Percentiles rank a stretch among this genome's conserved stretches.
Evolutionary conservation across 768 basidiomycete species (phyloP).

Genomic region (Lentinula boryana): DNA sequence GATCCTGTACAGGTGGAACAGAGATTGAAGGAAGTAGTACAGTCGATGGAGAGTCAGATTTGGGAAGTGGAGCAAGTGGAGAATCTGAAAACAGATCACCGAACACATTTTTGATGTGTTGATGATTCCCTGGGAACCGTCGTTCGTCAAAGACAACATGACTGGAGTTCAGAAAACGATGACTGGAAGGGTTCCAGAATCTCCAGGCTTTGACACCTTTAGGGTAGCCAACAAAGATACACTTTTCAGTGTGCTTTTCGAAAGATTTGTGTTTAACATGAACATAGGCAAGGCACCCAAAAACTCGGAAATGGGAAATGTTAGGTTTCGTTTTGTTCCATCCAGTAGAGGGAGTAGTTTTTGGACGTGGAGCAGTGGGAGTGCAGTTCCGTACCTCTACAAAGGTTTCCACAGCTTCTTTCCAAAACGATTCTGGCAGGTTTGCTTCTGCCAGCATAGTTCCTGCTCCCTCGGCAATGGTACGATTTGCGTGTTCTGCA

Average conservation of each 20-base stretch:
- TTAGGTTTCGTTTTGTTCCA: constrained; percentile 17
- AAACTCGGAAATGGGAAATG: constrained; percentile 12
- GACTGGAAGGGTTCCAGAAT: constrained; percentile 16
- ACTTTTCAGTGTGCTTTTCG: constrained; percentile 10
- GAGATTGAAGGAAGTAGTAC: too few species aligned
- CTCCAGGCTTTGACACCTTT: constrained; percentile 13
- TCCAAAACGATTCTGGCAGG: constrained; percentile 3
- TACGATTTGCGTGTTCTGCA: constrained; percentile 26
- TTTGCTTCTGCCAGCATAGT: constrained; percentile 15
- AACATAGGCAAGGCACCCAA: constrained; percentile 21
- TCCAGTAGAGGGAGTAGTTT: constrained; percentile 18
- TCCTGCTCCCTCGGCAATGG: constrained; percentile 14
- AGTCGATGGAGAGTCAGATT: background rate
- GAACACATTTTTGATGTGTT: background rate
- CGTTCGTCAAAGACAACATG: constrained; percentile 21
- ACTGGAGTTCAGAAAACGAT: constrained; percentile 10
- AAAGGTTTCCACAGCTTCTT: constrained; percentile 1
- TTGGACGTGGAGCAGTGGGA: constrained; percentile 14
- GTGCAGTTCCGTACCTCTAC: constrained; percentile 14
- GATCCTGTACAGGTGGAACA: background rate
- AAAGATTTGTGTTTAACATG: constrained; percentile 17
- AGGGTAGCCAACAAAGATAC: constrained; percentile 21
- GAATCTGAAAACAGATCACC: background rate
- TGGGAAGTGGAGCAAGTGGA: background rate
- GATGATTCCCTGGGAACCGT: constrained; percentile 11